Evolutionary conservation across 2,329 filamentous ascomycete genomes (phyloP).

Genomic region (Ceratocystis alfenasii): DNA sequence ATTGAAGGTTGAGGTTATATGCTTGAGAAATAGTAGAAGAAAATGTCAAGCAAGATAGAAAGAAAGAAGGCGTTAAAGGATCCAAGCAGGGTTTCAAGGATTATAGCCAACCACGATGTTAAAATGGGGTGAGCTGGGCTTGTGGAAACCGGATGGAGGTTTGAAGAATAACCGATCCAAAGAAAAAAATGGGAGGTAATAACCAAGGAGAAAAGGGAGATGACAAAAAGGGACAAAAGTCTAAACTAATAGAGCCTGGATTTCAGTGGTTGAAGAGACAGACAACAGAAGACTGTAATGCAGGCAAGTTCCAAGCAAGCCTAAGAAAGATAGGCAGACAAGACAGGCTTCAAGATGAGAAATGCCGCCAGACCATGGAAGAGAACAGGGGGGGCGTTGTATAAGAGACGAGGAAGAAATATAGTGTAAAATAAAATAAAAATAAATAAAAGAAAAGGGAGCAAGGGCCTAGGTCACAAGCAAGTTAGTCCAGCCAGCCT

Average conservation of each 20-base stretch:
- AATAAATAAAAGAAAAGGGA: not conserved
- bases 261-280: slow-evolving; percentile 4
- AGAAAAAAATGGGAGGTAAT: not conserved
- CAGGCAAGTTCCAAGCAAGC: not conserved
- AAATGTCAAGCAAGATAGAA: not conserved
- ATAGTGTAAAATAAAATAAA: not conserved
- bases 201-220: not conserved
- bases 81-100: slow-evolving; percentile 5
- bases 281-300: not conserved
- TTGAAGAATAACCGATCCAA: slow-evolving; percentile 7
- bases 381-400: not conserved
- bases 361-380: not conserved
- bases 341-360: not conserved
- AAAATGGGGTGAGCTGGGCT: not conserved
- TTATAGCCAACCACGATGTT: slow-evolving; percentile 11
- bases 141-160: not conserved
- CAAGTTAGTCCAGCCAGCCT: not conserved
- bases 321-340: not conserved
- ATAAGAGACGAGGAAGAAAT: not conserved
- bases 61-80: not conserved
- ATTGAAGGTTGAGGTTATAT: not conserved
- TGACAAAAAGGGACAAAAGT: not conserved
- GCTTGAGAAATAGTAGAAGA: not conserved
- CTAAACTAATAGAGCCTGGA: not conserved
- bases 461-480: not conserved